Evolutionary conservation across 805 yeast genomes (phyloP), one percentile per base, ranked within the genome.

Genomic region (Metschnikowia colocasiae): DNA sequence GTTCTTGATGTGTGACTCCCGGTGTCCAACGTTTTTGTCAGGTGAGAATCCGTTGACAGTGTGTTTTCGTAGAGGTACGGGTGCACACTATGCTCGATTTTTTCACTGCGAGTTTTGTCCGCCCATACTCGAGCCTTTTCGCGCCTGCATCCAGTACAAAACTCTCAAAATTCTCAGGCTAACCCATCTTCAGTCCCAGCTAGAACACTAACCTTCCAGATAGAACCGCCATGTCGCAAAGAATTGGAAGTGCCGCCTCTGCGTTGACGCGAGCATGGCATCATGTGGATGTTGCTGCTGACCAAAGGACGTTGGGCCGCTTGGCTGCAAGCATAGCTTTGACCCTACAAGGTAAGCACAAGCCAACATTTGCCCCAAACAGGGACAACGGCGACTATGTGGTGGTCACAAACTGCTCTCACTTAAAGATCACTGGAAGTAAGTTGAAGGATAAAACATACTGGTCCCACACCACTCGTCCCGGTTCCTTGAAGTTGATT

Each of bases 381-480:
- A 63, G 85, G 63, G 99, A 94, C 69, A 81, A 83, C 54, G 99
- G 99, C 12, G 99, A 94, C 67, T 94, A 91, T 61, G 97, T 94
- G 10, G 98, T 94, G 10, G 97, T 92, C 2, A 87, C 97, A 12
- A 95, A 94, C 71, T 90, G 97, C 61, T 78, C 87, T 49, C 81
- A 81, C 54, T 65, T 94, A 59, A 83, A 82, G 56, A 75, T 85
- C n/a, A 83, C 97, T 0, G 98, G 98, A 53, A 84, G 82, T 51
- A 92, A 94, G 65, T 64, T 91, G 59, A 69, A 81, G 47, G 83
- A 90, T 47, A 91, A 87, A 66, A 75, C 82, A 8, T 94, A 94
- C 71, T 85, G 95, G 85, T 78, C 87, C 48, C 99, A 95, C 67
- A 84, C 91, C 27, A 80, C 85, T 3, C 81, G 86, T 58, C 98